These are phyloP conservation scores for Gynandropsis gynandra DNA, from an alignment of 345 rosid species.

Conservation along the genomic window DNA sequence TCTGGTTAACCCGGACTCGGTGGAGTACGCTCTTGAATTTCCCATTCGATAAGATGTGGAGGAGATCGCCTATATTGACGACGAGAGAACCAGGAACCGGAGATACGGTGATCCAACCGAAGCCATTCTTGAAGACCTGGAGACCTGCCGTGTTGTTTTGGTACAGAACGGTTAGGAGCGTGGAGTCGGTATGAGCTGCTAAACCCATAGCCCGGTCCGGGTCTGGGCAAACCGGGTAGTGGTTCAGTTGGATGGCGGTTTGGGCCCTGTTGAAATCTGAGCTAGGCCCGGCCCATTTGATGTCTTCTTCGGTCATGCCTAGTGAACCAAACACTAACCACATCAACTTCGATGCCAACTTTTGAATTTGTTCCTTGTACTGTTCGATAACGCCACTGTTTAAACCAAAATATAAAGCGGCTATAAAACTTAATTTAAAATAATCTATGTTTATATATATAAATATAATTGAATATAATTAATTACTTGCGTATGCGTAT, in stretches of 20 bases:
- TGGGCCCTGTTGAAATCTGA: slow-evolving; percentile 26
- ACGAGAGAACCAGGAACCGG: slow-evolving; percentile 55
- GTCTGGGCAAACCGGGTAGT: slow-evolving; percentile 73
- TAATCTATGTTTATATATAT: slow-evolving; percentile 2
- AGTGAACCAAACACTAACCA: slow-evolving; percentile 39
- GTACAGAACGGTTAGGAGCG: slow-evolving; percentile 59
- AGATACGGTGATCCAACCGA: slow-evolving; percentile 58
- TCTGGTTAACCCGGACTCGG: slow-evolving; percentile 51
- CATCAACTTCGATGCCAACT: slow-evolving; percentile 44
- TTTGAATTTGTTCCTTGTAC: slow-evolving; percentile 60
- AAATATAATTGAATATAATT: slow-evolving; percentile 1
- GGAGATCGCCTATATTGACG: slow-evolving; percentile 77
- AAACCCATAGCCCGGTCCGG: slow-evolving; percentile 68
- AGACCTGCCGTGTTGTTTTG: slow-evolving; percentile 50
- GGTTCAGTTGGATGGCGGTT: slow-evolving; percentile 62
- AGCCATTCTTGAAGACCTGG: slow-evolving; percentile 46
- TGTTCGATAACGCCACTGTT: slow-evolving; percentile 51
- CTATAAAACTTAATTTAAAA: too few relatives aligned
- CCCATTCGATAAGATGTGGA: slow-evolving; percentile 66
- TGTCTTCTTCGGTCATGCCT: slow-evolving; percentile 29
- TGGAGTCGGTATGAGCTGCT: slow-evolving; percentile 88
- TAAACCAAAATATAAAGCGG: background rate
- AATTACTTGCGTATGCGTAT: background rate
- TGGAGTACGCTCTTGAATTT: slow-evolving; percentile 50
- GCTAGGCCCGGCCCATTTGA: slow-evolving; percentile 28